phyloP scores from a whole-genome alignment of 495 filamentous ascomycete species.

The Annulohypoxylon moriforme region DNA sequence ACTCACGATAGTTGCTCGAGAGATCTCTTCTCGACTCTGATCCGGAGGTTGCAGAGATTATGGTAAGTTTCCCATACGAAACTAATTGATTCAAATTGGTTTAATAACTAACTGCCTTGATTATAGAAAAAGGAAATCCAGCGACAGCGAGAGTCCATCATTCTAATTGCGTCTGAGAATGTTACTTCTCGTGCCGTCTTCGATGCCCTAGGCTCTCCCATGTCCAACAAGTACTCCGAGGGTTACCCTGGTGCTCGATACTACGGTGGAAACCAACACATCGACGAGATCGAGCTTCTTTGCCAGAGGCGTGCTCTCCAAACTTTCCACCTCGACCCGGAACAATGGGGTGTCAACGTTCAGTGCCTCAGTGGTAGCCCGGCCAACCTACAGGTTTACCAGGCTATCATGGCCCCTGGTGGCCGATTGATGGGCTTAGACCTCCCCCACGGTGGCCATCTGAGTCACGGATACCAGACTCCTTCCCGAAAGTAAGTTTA shows the following conservation, averaged over 20 bases:
- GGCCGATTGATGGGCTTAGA: slow-evolving; percentile 98
- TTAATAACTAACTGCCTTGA: slow-evolving; percentile 14
- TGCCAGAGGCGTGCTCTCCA: slow-evolving; percentile 96
- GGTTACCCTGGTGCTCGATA: slow-evolving; percentile 98
- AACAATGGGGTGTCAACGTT: slow-evolving; percentile 99
- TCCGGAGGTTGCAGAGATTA: slow-evolving; percentile 91
- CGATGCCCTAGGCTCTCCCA: slow-evolving; percentile 88
- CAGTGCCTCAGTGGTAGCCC: slow-evolving; percentile 93
- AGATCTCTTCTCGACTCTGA: slow-evolving; percentile 84
- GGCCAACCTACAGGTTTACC: slow-evolving; percentile 98
- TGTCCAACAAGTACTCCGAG: slow-evolving; percentile 99
- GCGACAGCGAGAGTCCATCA: slow-evolving; percentile 97
- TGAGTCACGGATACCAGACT: slow-evolving; percentile 98
- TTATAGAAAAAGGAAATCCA: slow-evolving; percentile 91
- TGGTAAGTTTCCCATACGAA: slow-evolving; percentile 70
- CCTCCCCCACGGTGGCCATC: slow-evolving; percentile 95
- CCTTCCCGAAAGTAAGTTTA: slow-evolving; percentile 81
- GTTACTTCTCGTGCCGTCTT: slow-evolving; percentile 90
- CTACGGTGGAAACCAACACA: slow-evolving; percentile 99
- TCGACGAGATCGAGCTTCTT: slow-evolving; percentile 93
- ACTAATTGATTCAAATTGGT: slow-evolving; percentile 15
- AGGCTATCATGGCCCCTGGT: slow-evolving; percentile 97
- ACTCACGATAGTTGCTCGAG: slow-evolving; percentile 85
- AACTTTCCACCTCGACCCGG: slow-evolving; percentile 86
- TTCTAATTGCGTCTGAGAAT: slow-evolving; percentile 96